These are phyloP conservation scores for Komagataella mondaviorum DNA, from an alignment of 805 yeast species.

Conservation along the genomic window DNA sequence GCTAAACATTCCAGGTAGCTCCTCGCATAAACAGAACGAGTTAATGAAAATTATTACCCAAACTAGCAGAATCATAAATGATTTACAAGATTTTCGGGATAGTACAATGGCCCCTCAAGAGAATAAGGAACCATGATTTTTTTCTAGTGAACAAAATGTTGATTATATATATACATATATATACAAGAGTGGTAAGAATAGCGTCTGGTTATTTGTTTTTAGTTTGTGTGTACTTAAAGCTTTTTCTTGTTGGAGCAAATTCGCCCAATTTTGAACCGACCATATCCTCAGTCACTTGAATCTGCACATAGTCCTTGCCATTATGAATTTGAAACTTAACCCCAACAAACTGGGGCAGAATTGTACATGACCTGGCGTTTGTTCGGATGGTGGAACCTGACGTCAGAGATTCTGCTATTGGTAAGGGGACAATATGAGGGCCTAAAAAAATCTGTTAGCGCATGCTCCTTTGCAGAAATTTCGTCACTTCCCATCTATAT, in stretches of 20 bases:
- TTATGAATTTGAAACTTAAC: conserved; percentile 90
- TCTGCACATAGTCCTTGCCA: conserved; percentile 85
- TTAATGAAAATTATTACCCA: not conserved
- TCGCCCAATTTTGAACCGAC: conserved; percentile 93
- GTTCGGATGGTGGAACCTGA: conserved; percentile 84
- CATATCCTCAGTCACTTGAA: conserved; percentile 87
- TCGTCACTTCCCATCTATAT: no score
- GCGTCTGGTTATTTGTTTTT: conserved; percentile 32
- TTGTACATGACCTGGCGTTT: conserved; percentile 91
- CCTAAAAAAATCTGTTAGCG: conserved; percentile 23
- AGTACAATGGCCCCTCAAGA: not conserved
- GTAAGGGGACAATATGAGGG: conserved; percentile 89
- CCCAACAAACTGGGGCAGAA: conserved; percentile 92
- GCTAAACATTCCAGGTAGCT: not conserved
- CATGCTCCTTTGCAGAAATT: not conserved
- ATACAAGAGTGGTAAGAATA: not conserved
- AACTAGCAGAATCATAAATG: not conserved
- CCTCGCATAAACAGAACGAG: not conserved
- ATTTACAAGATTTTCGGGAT: not conserved
- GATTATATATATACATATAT: not conserved
- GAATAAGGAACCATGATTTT: not conserved
- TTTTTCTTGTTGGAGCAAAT: conserved; percentile 88
- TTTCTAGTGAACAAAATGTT: no score
- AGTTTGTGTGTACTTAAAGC: conserved; percentile 69
- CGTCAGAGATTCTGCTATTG: conserved; percentile 74